Conservation (phyloP, 768 basidiomycete species). For the Mycena maculata region DNA sequence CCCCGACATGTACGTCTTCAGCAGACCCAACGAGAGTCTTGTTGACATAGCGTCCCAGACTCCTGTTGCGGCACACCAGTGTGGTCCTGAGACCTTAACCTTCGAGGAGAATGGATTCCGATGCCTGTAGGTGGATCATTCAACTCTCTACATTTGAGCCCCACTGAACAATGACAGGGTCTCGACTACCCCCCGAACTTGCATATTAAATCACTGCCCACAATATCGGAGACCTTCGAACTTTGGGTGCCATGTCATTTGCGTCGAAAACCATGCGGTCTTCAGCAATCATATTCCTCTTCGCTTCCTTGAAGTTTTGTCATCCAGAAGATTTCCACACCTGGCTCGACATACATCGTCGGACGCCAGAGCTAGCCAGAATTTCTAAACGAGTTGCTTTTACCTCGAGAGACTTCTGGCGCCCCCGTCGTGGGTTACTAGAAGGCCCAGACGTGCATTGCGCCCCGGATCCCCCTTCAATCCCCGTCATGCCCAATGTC, state of each 20-base stretch:
- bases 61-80: too few species aligned
- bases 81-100: too few species aligned
- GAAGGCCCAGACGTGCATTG: not conserved
- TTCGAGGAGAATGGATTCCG: too few species aligned
- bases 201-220: slow-evolving; percentile 6
- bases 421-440: not conserved
- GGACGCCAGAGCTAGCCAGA: slow-evolving; percentile 1
- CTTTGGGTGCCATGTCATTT: slow-evolving; percentile 11
- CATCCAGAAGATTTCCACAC: not conserved
- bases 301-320: not conserved
- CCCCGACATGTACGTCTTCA: too few species aligned
- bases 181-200: not conserved
- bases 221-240: not conserved
- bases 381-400: not conserved
- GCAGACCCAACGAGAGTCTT: too few species aligned
- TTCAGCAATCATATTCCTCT: not conserved
- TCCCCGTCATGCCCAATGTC: not conserved
- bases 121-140: not conserved
- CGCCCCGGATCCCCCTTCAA: not conserved
- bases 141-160: too few species aligned
- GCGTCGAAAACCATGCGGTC: slow-evolving; percentile 3
- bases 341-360: not conserved
- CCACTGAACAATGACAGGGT: slow-evolving; percentile 7
- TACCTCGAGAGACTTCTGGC: too few species aligned
- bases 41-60: too few species aligned